phyloP scores from a whole-genome alignment of 257 asterid species.

The Agastache rugosa region DNA sequence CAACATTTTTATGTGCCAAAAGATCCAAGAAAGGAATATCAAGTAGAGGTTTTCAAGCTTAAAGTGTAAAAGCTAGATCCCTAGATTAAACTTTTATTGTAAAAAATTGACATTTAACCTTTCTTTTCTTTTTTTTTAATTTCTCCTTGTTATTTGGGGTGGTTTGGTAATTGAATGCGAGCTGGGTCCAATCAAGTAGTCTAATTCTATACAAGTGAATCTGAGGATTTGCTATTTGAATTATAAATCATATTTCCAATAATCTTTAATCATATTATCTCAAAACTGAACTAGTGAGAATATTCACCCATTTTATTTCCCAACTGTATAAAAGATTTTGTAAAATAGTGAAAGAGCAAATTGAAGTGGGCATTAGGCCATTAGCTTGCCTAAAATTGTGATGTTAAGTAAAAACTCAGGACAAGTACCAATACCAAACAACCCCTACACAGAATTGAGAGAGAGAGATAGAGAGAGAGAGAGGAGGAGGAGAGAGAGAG shows the following conservation, averaged over 20 bases:
- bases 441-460: slow-evolving; percentile 33
- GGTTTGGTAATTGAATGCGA: slow-evolving; percentile 5
- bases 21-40: slow-evolving; percentile 20
- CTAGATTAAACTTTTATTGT: too few relatives aligned
- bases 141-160: neutral
- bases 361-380: slow-evolving; percentile 51
- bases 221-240: neutral
- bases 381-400: slow-evolving; percentile 53
- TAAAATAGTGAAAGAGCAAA: neutral
- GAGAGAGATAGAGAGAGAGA: slow-evolving; percentile 20
- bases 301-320: neutral
- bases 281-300: neutral
- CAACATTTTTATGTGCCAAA: neutral
- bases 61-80: neutral
- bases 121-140: neutral
- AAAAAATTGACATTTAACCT: neutral
- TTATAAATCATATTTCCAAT: neutral
- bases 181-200: slow-evolving; percentile 24
- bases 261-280: neutral
- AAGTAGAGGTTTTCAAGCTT: neutral
- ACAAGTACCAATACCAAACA: slow-evolving; percentile 34
- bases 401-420: slow-evolving; percentile 37
- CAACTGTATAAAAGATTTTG: neutral
- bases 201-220: slow-evolving; percentile 3
- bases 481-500: slow-evolving; percentile 22